Conservation (phyloP, 2,329 filamentous ascomycete species). For the Hirsutella rhossiliensis region DNA sequence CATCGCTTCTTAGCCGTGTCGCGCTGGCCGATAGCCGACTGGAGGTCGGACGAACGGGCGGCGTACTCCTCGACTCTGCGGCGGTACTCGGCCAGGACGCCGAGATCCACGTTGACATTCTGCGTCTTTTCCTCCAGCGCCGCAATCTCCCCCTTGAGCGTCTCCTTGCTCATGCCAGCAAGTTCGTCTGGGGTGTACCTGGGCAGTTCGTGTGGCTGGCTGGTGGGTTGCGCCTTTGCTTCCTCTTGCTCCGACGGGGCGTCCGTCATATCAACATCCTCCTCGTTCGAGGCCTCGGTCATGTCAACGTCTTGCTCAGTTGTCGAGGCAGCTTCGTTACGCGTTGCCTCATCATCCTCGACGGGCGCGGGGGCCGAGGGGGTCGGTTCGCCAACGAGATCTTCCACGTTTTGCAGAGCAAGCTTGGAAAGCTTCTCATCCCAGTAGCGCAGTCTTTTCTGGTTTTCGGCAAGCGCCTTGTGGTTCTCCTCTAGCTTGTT, state of each 20-base stretch:
- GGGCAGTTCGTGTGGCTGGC: slow-evolving; percentile 50
- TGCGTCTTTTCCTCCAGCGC: slow-evolving; percentile 60
- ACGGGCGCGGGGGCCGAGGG: slow-evolving; percentile 14
- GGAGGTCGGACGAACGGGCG: slow-evolving; percentile 71
- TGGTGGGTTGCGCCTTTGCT: slow-evolving; percentile 14
- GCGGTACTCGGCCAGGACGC: slow-evolving; percentile 80
- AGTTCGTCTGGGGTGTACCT: slow-evolving; percentile 65
- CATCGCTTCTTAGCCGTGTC: slow-evolving; percentile 86
- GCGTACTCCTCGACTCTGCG: slow-evolving; percentile 75
- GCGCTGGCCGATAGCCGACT: slow-evolving; percentile 61
- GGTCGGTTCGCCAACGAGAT: slow-evolving; percentile 36
- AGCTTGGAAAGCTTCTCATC: slow-evolving; percentile 82
- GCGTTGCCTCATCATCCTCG: slow-evolving; percentile 10
- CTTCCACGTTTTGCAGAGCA: slow-evolving; percentile 66
- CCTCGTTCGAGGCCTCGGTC: slow-evolving; percentile 13
- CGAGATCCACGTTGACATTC: slow-evolving; percentile 76
- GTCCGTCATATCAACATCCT: slow-evolving; percentile 11
- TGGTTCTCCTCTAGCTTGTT: slow-evolving; percentile 97
- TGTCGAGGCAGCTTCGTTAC: slow-evolving; percentile 6
- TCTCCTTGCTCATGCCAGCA: slow-evolving; percentile 51
- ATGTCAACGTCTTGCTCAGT: slow-evolving; percentile 22
- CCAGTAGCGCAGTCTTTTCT: slow-evolving; percentile 77
- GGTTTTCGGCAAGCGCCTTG: slow-evolving; percentile 76
- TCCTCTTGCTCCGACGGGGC: slow-evolving; percentile 12
- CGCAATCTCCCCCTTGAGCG: slow-evolving; percentile 49